Evolutionary conservation across 2,329 filamentous ascomycete species (phyloP), one percentile per base, ranked within the genome.

Genomic region (Apiospora rasikravindrae): DNA sequence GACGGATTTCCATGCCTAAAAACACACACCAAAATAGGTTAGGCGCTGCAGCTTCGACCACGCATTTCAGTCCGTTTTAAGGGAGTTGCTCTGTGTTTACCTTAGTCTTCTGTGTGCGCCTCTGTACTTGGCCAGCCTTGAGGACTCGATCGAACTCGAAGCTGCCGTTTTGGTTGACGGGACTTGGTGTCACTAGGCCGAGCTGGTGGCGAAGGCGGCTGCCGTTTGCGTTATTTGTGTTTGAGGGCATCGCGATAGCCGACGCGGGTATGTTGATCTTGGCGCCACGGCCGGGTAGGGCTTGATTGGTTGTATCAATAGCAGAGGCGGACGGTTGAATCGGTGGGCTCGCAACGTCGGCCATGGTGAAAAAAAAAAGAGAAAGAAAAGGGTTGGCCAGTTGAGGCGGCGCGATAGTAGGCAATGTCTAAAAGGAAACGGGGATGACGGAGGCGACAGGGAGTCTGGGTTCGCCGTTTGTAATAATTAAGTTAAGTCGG

Each of bases 131-230:
- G 73, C 96, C 95, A 72, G 92, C 91, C 84, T 97, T 98, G 81
- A 98, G 89, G 71, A 98, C 94, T 69, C 95, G 92, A 82, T 99
- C 96, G 79, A 97, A 97, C 79, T 96, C 95, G 81, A 98, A 99
- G 82, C 94, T 96, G 74, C 96, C 96, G 82, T 97, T 95, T 82
- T 97, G 92, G 80, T 96, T 97, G 75, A 98, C 94, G 5, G 95
- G 94, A 42, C 94, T 96, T 79, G 94, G 91, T 22, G 91, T 87
- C 75, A 93, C 90, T 61, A 92, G 80, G 37, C 84, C 85, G 37
- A 90, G 82, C 76, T 89, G 86, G 71, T 74, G 80, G 72, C 77
- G 80, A 40, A 83, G 57, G n/a, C 80, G 80, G 61, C 78, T 78
- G 22, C 80, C 73, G 24, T 47, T 47, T 13, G 57, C 22, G 57